Evolutionary conservation across 441 rosid species (phyloP).

Genomic region (Euphorbia schlechtendalii): DNA sequence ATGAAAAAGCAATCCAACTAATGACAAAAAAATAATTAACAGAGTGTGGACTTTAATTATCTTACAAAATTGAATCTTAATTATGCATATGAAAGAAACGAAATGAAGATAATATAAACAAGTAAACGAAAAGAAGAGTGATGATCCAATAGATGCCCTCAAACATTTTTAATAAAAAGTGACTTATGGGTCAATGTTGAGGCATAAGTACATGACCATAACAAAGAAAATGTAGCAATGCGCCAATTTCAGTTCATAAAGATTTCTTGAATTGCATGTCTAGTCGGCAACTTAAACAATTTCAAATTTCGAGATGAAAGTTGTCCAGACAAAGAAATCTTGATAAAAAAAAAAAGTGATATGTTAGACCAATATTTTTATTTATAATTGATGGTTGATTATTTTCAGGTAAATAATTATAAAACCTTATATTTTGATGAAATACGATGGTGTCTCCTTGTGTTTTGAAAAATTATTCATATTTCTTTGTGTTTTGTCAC

Average conservation of each 20-base stretch:
- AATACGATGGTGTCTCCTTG: too few relatives aligned
- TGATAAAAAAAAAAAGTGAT: background rate
- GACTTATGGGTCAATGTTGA: background rate
- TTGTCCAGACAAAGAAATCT: background rate
- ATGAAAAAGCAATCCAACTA: slow-evolving; percentile 10
- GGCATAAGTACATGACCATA: background rate
- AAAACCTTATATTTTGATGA: too few relatives aligned
- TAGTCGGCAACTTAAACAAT: slow-evolving; percentile 15
- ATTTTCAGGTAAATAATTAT: too few relatives aligned
- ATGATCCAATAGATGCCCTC: slow-evolving; percentile 4
- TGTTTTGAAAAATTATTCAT: too few relatives aligned
- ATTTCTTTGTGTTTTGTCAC: too few relatives aligned
- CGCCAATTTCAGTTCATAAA: background rate
- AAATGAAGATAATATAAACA: slow-evolving; percentile 1
- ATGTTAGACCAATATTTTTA: too few relatives aligned
- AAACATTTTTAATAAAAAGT: background rate
- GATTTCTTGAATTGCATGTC: background rate
- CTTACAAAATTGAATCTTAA: too few relatives aligned
- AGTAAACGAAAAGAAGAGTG: slow-evolving; percentile 3
- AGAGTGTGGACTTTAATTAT: too few relatives aligned
- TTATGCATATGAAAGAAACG: slow-evolving; percentile 4
- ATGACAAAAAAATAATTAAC: background rate
- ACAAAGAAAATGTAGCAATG: too few relatives aligned
- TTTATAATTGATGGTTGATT: too few relatives aligned
- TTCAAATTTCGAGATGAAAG: background rate